These are phyloP conservation scores for Aspergillus ochraceus DNA, from an alignment of 2,329 filamentous ascomycete genomes.

Conservation along the genomic window DNA sequence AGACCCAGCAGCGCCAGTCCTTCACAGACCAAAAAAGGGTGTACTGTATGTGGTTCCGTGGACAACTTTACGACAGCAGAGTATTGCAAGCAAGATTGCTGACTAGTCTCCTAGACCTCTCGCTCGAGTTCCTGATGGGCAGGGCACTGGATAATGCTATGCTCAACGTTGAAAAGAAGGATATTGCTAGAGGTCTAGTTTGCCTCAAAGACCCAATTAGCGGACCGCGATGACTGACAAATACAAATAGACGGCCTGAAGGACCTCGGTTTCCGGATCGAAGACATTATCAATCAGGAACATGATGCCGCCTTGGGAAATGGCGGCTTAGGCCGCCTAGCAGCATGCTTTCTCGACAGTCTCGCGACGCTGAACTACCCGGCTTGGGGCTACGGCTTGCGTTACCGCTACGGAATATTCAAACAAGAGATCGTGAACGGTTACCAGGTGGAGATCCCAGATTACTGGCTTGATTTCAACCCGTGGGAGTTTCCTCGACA, in stretches of 20 bases:
- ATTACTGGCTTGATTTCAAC: constrained; percentile 99
- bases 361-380: constrained; percentile 92
- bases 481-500: constrained; percentile 98
- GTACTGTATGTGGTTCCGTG: constrained; percentile 63
- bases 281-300: constrained; percentile 92
- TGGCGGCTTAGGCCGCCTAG: constrained; percentile 88
- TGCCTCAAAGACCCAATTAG: constrained; percentile 20
- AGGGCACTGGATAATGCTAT: constrained; percentile 96
- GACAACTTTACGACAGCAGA: not conserved
- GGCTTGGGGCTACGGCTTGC: constrained; percentile 94
- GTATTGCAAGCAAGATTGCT: not conserved
- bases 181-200: constrained; percentile 69
- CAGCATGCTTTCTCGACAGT: constrained; percentile 96
- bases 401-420: constrained; percentile 97
- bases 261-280: constrained; percentile 93
- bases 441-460: constrained; percentile 96
- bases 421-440: constrained; percentile 98
- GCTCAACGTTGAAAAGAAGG: constrained; percentile 90
- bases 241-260: constrained; percentile 67
- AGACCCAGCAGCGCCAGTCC: constrained; percentile 94
- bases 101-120: constrained; percentile 62
- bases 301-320: constrained; percentile 96
- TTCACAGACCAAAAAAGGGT: constrained; percentile 87
- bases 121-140: constrained; percentile 97
- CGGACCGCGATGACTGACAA: constrained; percentile 11